Conservation (phyloP, 768 basidiomycete species). For the Serendipita indica region DNA sequence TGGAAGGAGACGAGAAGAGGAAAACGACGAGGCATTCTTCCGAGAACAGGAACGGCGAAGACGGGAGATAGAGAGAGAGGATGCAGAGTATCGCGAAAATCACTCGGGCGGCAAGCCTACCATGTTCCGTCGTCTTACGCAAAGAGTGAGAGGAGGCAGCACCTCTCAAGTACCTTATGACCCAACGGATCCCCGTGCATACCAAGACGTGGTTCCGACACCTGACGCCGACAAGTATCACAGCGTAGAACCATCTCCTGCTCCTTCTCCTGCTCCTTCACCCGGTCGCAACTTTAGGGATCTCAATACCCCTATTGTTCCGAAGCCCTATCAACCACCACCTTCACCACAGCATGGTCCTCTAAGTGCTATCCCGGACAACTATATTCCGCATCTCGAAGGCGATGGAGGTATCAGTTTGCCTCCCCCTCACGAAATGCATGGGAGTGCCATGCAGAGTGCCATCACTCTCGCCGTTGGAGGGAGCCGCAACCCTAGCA, state of each 20-base stretch:
- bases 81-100: neutral
- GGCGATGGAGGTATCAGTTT: neutral
- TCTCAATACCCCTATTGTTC: neutral
- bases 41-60: neutral
- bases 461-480: neutral
- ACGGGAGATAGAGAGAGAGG: neutral
- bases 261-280: neutral
- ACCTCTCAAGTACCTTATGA: neutral
- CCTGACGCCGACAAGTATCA: neutral
- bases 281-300: neutral
- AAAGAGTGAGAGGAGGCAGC: neutral
- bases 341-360: neutral
- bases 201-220: neutral
- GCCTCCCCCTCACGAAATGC: slow-evolving; percentile 5
- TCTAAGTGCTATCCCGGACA: neutral
- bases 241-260: neutral
- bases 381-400: neutral
- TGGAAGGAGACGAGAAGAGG: neutral
- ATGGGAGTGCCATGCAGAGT: slow-evolving; percentile 1
- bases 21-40: neutral
- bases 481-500: neutral
- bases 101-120: neutral
- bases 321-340: neutral
- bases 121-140: neutral
- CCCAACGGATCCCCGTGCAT: neutral